Conservation (phyloP, 495 filamentous ascomycete species). For the Xylaria grammica region DNA sequence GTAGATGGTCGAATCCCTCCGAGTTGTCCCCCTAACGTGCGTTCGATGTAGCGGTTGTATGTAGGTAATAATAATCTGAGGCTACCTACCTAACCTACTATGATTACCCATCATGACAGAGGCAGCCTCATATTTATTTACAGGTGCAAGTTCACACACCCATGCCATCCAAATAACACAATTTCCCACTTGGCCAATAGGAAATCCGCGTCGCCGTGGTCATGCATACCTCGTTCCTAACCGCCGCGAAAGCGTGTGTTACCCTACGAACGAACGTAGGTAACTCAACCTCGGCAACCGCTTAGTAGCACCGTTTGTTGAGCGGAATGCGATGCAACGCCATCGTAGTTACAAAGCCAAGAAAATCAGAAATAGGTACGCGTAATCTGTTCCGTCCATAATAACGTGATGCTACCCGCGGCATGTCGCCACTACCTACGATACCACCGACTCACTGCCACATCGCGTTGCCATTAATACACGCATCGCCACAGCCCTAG, state of each 20-base stretch:
- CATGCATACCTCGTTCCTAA: neutral
- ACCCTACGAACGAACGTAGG: too few relatives aligned
- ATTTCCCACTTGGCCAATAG: constrained; percentile 8
- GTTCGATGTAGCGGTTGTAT: too few relatives aligned
- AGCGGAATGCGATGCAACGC: too few relatives aligned
- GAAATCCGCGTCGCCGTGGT: constrained; percentile 1
- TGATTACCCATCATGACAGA: too few relatives aligned
- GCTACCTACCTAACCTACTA: too few relatives aligned
- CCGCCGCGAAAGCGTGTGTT: neutral
- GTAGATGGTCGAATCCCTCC: too few relatives aligned
- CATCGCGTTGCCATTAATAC: neutral
- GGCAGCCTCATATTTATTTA: neutral
- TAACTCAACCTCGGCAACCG: neutral
- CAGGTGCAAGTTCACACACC: too few relatives aligned
- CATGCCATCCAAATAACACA: neutral
- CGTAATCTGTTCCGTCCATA: neutral
- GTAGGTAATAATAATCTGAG: too few relatives aligned
- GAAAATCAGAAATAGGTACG: too few relatives aligned
- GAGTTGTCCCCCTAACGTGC: too few relatives aligned
- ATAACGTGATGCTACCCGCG: neutral
- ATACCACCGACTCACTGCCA: constrained; percentile 11
- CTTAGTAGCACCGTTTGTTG: too few relatives aligned
- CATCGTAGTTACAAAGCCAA: too few relatives aligned
- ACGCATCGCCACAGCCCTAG: neutral
- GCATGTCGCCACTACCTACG: neutral